A percentile compares a stretch with the other conserved stretches of the same genome.
phyloP scores from a whole-genome alignment of 768 basidiomycete genomes.

The Leucocoprinus birnbaumii region DNA sequence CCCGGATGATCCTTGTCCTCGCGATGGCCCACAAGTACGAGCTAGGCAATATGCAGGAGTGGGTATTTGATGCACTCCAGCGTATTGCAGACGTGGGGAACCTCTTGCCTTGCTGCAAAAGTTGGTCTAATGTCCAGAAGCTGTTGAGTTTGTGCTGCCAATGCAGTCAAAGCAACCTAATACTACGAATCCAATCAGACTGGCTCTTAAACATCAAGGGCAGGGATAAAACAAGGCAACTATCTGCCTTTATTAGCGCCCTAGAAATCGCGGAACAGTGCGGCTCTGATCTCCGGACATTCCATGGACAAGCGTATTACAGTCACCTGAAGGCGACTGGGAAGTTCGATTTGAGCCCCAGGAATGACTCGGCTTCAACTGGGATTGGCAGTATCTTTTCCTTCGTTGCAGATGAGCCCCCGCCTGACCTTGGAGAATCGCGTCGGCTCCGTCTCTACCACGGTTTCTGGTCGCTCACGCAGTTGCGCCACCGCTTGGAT shows the following conservation, averaged over 20 bases:
- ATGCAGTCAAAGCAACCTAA: no score
- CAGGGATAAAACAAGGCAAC: not conserved
- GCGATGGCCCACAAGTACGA: not conserved
- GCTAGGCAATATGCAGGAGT: not conserved
- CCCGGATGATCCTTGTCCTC: not conserved
- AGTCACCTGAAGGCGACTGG: not conserved
- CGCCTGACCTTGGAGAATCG: not conserved
- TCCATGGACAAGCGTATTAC: slow-evolving; percentile 2
- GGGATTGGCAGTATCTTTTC: no score
- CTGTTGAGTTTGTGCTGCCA: no score
- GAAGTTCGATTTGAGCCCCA: not conserved
- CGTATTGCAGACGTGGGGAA: no score
- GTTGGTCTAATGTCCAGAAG: no score
- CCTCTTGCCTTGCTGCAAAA: no score
- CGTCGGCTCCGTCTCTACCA: not conserved
- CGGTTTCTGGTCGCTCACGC: slow-evolving; percentile 1
- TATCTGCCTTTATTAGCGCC: not conserved
- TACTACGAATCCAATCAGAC: no score
- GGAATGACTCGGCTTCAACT: no score
- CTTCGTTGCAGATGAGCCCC: not conserved
- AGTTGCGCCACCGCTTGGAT: not conserved
- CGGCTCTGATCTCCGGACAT: not conserved
- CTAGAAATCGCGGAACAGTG: not conserved
- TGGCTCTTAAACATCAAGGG: no score
- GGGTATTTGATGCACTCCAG: no score